These are phyloP conservation scores for Kalmusia sp. DNA, from an alignment of 2,329 filamentous ascomycete genomes.

Conservation along the genomic window DNA sequence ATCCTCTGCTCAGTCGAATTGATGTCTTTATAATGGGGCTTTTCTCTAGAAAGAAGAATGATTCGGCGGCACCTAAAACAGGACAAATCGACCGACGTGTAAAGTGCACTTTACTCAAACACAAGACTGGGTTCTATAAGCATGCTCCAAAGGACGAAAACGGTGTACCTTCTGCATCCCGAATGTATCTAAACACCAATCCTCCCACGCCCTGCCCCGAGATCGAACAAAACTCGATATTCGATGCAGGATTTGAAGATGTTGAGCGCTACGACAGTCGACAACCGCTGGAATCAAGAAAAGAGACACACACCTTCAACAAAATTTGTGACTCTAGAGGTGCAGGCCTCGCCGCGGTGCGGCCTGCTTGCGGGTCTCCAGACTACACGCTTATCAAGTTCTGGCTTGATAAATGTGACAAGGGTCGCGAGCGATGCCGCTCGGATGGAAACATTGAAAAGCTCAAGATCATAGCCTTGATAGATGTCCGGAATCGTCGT, in stretches of 20 bases:
- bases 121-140: neutral
- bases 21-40: no score
- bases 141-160: neutral
- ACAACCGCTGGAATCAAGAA: neutral
- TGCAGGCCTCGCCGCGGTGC: neutral
- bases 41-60: no score
- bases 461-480: neutral
- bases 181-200: slow-evolving; percentile 1
- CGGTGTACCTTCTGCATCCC: neutral
- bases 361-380: neutral
- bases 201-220: neutral
- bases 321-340: neutral
- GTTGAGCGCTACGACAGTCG: neutral
- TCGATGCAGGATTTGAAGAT: neutral
- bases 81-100: no score
- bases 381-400: slow-evolving; percentile 1
- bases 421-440: neutral
- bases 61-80: no score
- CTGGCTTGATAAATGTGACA: neutral
- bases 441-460: neutral
- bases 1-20: no score
- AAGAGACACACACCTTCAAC: neutral
- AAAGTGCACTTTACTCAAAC: no score
- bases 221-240: neutral
- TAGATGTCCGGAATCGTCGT: neutral